These are phyloP conservation scores for Plasmodium chabaudi DNA, from an alignment of 169 alveolate genomes.

Conservation along the genomic window DNA sequence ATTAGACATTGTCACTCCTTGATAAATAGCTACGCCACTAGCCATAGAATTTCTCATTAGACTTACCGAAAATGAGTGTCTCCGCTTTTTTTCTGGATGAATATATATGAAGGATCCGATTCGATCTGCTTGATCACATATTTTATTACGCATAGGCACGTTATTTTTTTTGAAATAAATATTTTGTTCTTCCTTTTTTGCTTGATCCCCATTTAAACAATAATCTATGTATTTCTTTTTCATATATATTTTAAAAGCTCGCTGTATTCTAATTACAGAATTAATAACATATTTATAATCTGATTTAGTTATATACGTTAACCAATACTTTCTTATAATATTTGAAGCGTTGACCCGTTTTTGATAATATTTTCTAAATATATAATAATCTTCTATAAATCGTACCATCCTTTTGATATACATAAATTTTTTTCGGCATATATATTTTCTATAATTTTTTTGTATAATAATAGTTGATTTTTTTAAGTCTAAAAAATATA, in stretches of 20 bases:
- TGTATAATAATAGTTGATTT: conserved; percentile 39
- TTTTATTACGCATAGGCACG: background rate
- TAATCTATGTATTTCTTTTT: conserved; percentile 44
- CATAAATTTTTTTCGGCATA: conserved; percentile 38
- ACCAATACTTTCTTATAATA: conserved; percentile 63
- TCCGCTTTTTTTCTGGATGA: conserved; percentile 5
- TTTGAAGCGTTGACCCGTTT: conserved; percentile 45
- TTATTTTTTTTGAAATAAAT: conserved; percentile 1
- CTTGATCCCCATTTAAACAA: conserved; percentile 29
- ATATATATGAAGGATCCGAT: conserved; percentile 66
- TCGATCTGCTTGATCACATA: conserved; percentile 11
- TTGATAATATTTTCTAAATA: conserved; percentile 61
- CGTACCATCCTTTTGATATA: conserved; percentile 21
- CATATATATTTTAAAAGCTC: conserved; percentile 64
- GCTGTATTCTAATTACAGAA: conserved; percentile 36
- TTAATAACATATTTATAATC: conserved; percentile 45
- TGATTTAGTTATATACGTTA: conserved; percentile 45
- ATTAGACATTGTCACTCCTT: background rate
- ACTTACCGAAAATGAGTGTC: conserved; percentile 61
- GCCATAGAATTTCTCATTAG: background rate
- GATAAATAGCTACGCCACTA: background rate
- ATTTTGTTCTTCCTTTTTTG: conserved; percentile 12
- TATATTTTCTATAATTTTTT: conserved; percentile 38
- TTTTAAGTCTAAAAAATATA: conserved; percentile 29
- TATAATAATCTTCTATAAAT: conserved; percentile 63